Evolutionary conservation across 2,329 filamentous ascomycete species (phyloP), one percentile per base, ranked within the genome.

Genomic region (Neurospora crassa): DNA sequence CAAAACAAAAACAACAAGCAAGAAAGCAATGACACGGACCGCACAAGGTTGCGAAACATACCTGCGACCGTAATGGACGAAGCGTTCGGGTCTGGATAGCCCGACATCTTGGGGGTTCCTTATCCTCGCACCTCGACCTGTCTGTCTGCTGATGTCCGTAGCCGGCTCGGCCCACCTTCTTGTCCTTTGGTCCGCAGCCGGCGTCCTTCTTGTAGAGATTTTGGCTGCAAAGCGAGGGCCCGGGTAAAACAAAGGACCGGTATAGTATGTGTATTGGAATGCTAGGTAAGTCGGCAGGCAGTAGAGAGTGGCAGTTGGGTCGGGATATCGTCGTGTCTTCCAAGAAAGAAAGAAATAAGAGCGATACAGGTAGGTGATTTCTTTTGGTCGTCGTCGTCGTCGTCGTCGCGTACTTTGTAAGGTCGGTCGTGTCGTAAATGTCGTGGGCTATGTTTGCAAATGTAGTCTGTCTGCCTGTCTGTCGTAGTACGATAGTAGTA

Each of bases 51-150:
- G 40, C 20, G 37, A 40, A 68, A 72, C 83, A 45, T 81, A 89
- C 87, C 85, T 76, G 87, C 83, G 77, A 89, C 87, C 68, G 83
- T 85, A 78, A 89, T 89, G 59, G 87, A 89, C 67, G 87, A 88
- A 42, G 84, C 84, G 74, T 83, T 82, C n/a, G 83, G 81, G 72
- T 85, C 82, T 74, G 53, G 53, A 75, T 72, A 20, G 76, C 71
- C 53, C 72, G 77, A 73, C 81, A 82, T 82, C 45, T 68, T 78
- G 77, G 59, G 41, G 43, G 67, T 69, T 8, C 37, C 43, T 47
- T 41, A 67, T 37, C 42, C 29, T 72, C 67, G 45, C 20, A 40
- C 59, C 43, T 69, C 43, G 63, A 68, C 40, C 42, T 63, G 53
- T 63, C 42, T 63, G 53, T 63, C 29, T 34, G 53, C 29, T 37